Percentiles rank a stretch among this genome's conserved stretches.
Evolutionary conservation across 2,329 filamentous ascomycete species (phyloP).

Genomic region (Rhynchosporium agropyri): DNA sequence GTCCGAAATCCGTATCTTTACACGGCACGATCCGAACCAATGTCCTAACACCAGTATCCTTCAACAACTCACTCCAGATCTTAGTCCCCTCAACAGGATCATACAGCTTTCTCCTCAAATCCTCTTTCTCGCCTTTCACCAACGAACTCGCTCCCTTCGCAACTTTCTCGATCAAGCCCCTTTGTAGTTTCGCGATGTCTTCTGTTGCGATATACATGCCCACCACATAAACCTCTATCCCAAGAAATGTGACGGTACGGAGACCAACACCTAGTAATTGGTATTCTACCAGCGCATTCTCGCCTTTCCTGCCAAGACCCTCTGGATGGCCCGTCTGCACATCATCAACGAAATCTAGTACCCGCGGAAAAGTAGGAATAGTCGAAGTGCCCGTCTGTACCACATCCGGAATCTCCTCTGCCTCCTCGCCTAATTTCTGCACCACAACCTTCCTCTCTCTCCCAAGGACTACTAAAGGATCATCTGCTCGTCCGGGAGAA

Average conservation of each 20-base stretch:
- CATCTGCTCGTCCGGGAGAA: conserved; percentile 30
- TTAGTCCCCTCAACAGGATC: conserved; percentile 70
- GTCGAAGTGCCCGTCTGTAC: conserved; percentile 40
- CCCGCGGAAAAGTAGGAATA: conserved; percentile 40
- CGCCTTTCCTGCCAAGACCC: conserved; percentile 14
- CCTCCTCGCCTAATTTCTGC: conserved; percentile 39
- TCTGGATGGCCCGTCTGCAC: conserved; percentile 20
- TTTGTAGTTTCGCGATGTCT: conserved; percentile 81
- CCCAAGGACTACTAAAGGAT: conserved; percentile 38
- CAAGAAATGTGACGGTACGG: conserved; percentile 84
- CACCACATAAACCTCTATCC: conserved; percentile 92
- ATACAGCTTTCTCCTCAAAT: conserved; percentile 68
- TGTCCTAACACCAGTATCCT: conserved; percentile 69
- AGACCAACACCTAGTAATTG: conserved; percentile 86
- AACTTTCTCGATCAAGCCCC: conserved; percentile 73
- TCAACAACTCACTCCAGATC: conserved; percentile 74
- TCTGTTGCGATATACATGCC: conserved; percentile 87
- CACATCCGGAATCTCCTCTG: conserved; percentile 46
- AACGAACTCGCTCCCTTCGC: conserved; percentile 80
- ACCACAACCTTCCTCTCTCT: conserved; percentile 39
- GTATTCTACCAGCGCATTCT: conserved; percentile 63
- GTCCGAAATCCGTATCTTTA: conserved; percentile 91
- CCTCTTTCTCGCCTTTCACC: conserved; percentile 78
- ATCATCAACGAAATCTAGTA: conserved; percentile 38
- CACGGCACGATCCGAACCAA: conserved; percentile 84